Base-by-base conservation (phyloP, 2,329 filamentous ascomycete species). In the Pyrenochaeta sp. region DNA sequence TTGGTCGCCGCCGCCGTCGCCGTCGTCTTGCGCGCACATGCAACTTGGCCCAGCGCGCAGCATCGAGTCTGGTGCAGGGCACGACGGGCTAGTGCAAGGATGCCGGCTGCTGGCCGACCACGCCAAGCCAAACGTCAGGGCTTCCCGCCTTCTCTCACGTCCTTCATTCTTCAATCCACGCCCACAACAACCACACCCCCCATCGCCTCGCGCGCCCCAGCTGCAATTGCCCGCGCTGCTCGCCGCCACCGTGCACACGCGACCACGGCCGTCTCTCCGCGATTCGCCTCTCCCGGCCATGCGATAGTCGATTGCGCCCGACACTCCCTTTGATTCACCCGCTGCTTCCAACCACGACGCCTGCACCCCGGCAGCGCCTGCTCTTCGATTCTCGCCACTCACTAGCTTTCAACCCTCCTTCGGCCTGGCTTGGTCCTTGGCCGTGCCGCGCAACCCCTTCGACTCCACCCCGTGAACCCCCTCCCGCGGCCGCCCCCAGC, bases 161-260 rank as follows among this genome's bases (percentile, higher is more conserved):
- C 51, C 29, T 49, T 35, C 48, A 47, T 48, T 51, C 40, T 47
- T 44, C 23, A 30, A 31, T 23, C 39, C 36, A 23, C 35, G 23
- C 27, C 40, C 34, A 44, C 46, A 48, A 46, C 46, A 44, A 22
- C 39, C 37, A 22, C 29, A 28, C 35, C 27, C 29, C 40, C 22
- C 31, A 23, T 15, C 30, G 21, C 15, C 41, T 30, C 42, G 42
- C 49, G 45, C 49, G 19, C 34, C 32, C 41, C 44, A 44, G 42
- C 44, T 28, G 14, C 38, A 17, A 18, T 35, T 14, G 15, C 42
- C 22, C 21, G 7, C 23, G 17, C 32, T 8, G 23, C 23, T 18
- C 17, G 10, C 30, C 24, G 7, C 35, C 38, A 35, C 45, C 42
- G 26, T 36, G 27, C 31, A 26, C 48, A 28, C 48, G 50, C 54